phyloP scores from a whole-genome alignment of 2,329 filamentous ascomycete species.

The Cercospora zeae-maydis region DNA sequence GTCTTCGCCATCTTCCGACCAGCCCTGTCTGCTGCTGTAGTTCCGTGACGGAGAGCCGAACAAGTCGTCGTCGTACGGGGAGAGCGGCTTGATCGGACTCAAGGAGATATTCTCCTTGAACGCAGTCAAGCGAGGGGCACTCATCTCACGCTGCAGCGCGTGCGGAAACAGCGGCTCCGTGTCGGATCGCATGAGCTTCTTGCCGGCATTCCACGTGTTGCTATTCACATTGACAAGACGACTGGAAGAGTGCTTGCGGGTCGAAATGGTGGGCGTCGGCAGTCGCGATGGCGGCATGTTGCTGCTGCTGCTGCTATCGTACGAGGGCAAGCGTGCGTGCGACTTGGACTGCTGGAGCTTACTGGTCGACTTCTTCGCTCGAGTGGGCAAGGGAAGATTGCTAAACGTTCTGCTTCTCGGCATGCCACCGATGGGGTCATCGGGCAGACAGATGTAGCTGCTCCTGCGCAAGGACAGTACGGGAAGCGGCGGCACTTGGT shows the following conservation, averaged over 20 bases:
- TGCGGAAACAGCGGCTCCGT: constrained; percentile 34
- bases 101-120: constrained; percentile 37
- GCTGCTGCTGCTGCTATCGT: constrained; percentile 14
- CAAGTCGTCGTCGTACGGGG: constrained; percentile 21
- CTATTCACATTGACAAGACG: constrained; percentile 18
- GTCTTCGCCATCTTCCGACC: constrained; percentile 17
- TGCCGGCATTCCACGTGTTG: constrained; percentile 15
- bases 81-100: constrained; percentile 29
- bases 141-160: constrained; percentile 15
- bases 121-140: constrained; percentile 25
- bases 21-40: constrained; percentile 18
- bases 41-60: constrained; percentile 21
- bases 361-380: constrained; percentile 23
- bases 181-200: constrained; percentile 33
- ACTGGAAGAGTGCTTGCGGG: constrained; percentile 28
- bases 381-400: constrained; percentile 34
- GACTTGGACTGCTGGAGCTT: constrained; percentile 28
- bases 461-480: constrained; percentile 22
- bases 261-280: constrained; percentile 27
- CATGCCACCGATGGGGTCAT: constrained; percentile 35
- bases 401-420: constrained; percentile 38
- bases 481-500: constrained; percentile 14
- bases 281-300: constrained; percentile 23
- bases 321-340: constrained; percentile 30
- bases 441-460: constrained; percentile 35